Percentiles rank a stretch among this genome's conserved stretches.
Conservation (phyloP, 805 yeast species). For the Candida krabiensis region DNA sequence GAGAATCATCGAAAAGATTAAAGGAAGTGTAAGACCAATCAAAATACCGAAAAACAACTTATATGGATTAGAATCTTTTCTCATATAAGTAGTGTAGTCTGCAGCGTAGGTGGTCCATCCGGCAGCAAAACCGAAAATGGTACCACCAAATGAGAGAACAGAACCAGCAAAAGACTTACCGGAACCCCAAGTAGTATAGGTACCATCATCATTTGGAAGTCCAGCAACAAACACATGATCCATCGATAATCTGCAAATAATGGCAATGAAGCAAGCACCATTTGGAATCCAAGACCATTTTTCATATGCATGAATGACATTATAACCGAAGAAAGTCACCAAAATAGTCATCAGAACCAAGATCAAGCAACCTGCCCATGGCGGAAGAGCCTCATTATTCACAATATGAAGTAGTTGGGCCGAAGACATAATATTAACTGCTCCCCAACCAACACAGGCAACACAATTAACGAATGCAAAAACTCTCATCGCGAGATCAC, state of each 20-base stretch:
- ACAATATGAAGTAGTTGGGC: conserved; percentile 82
- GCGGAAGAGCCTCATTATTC: conserved; percentile 66
- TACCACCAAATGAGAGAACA: conserved; percentile 79
- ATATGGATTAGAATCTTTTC: conserved; percentile 54
- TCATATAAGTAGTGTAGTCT: conserved; percentile 89
- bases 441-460: conserved; percentile 95
- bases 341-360: conserved; percentile 65
- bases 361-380: conserved; percentile 88
- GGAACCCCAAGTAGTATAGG: conserved; percentile 35
- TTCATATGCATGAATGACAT: conserved; percentile 77
- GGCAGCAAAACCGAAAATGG: conserved; percentile 84
- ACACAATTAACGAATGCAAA: conserved; percentile 75
- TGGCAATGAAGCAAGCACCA: conserved; percentile 66
- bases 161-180: conserved; percentile 74
- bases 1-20: conserved; percentile 68
- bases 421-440: conserved; percentile 86
- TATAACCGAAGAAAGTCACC: conserved; percentile 83
- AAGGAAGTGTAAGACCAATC: conserved; percentile 65
- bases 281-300: conserved; percentile 90
- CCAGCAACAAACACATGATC: conserved; percentile 64
- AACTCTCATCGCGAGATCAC: conserved; percentile 72
- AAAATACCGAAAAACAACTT: conserved; percentile 65
- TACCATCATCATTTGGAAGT: conserved; percentile 27
- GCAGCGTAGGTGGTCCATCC: conserved; percentile 95
- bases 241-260: conserved; percentile 73